These are phyloP conservation scores for Prunus dulcis DNA, from an alignment of 306 rosid species.

Conservation along the genomic window DNA sequence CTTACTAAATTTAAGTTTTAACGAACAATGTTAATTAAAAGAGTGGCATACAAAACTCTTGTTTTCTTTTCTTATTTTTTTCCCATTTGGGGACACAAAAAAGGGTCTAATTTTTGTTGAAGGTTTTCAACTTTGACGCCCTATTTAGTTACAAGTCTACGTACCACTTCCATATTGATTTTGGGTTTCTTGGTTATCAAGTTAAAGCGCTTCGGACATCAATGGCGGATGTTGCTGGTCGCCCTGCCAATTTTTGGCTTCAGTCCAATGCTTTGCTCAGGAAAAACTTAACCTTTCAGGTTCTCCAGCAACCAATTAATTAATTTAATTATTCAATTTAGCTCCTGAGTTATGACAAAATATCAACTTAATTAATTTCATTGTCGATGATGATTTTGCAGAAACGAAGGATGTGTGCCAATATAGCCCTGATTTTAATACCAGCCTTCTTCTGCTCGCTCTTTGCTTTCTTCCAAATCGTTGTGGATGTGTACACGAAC, in stretches of 20 bases:
- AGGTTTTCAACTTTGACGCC: too few species aligned
- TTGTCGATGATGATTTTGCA: constrained; percentile 26
- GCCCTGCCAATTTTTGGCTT: constrained; percentile 70
- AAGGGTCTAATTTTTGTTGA: too few species aligned
- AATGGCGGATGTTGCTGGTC: constrained; percentile 44
- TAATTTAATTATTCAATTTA: too few species aligned
- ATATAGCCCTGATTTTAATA: background rate
- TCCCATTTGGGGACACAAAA: too few species aligned
- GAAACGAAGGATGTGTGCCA: constrained; percentile 62
- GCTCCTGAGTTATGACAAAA: too few species aligned
- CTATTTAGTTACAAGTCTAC: too few species aligned
- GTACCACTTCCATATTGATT: background rate
- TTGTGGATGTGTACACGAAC: constrained; percentile 1
- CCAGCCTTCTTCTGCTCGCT: background rate
- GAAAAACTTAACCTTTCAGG: constrained; percentile 84
- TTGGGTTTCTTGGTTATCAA: background rate
- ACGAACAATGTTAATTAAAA: too few species aligned
- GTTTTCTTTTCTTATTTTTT: too few species aligned
- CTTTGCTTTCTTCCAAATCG: constrained; percentile 51
- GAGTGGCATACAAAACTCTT: too few species aligned
- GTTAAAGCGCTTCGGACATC: background rate
- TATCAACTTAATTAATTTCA: too few species aligned
- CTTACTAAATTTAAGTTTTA: background rate
- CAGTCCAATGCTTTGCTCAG: constrained; percentile 88
- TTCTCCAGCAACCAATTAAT: background rate